Conservation (phyloP, 805 yeast genomes). For the Ogataea haglerorum region DNA sequence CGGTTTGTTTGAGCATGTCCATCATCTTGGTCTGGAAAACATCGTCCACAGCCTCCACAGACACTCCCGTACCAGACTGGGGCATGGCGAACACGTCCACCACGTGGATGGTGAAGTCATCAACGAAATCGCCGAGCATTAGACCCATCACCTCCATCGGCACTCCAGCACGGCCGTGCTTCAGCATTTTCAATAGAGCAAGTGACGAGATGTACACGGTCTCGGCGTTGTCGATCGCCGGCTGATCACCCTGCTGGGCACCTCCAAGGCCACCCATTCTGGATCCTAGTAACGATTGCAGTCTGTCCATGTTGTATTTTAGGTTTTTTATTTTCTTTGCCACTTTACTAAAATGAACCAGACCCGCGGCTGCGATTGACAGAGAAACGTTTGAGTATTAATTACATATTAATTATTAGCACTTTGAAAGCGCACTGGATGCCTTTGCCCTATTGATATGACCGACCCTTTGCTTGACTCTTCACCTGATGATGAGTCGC, state of each 20-base stretch:
- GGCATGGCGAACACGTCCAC: slow-evolving; percentile 99
- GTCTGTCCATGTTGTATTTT: slow-evolving; percentile 27
- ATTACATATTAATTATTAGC: not conserved
- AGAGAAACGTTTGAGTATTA: not conserved
- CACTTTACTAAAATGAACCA: not conserved
- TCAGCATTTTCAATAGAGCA: slow-evolving; percentile 93
- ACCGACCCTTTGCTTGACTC: slow-evolving; percentile 1
- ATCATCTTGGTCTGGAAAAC: slow-evolving; percentile 98
- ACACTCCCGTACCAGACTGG: slow-evolving; percentile 93
- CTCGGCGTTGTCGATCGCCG: slow-evolving; percentile 91
- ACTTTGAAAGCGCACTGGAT: not conserved
- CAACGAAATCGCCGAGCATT: slow-evolving; percentile 97
- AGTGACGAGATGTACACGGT: slow-evolving; percentile 94
- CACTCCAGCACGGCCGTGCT: slow-evolving; percentile 91
- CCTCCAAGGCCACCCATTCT: slow-evolving; percentile 34
- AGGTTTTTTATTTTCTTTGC: slow-evolving; percentile 8
- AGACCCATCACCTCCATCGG: slow-evolving; percentile 91
- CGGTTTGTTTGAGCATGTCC: slow-evolving; percentile 99
- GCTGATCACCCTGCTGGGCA: slow-evolving; percentile 52
- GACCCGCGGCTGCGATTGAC: slow-evolving; percentile 3
- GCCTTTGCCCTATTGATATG: not conserved
- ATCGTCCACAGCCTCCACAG: slow-evolving; percentile 98
- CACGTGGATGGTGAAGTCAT: slow-evolving; percentile 94
- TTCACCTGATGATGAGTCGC: not conserved
- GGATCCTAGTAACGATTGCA: slow-evolving; percentile 32